Evolutionary conservation across 495 filamentous ascomycete genomes (phyloP).

Genomic region (Podospora tetraspora): DNA sequence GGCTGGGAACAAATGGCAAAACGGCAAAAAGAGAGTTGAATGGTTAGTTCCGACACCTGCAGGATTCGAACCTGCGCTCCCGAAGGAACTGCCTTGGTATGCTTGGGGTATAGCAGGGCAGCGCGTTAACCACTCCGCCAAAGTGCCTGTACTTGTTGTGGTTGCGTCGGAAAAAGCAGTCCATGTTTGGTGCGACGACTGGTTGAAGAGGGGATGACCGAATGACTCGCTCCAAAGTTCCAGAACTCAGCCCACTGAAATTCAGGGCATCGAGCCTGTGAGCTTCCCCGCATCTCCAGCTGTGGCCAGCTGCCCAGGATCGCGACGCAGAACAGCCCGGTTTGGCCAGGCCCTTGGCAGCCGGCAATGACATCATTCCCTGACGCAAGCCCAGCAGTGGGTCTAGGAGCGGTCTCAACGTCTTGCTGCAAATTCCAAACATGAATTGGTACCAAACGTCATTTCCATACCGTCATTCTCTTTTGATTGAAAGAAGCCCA

Average conservation of each 20-base stretch:
- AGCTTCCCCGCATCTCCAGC: neutral
- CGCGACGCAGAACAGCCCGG: neutral
- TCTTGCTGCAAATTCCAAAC: neutral
- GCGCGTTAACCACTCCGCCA: neutral
- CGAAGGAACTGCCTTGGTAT: neutral
- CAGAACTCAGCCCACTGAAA: neutral
- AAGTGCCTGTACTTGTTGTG: neutral
- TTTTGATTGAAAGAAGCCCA: neutral
- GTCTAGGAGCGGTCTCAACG: no score
- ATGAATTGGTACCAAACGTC: neutral
- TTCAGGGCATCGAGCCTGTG: neutral
- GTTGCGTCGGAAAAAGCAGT: neutral
- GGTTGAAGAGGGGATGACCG: neutral
- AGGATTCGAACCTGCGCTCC: neutral
- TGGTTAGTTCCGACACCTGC: neutral
- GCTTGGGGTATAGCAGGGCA: neutral
- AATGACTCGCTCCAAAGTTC: neutral
- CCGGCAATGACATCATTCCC: conserved; percentile 2
- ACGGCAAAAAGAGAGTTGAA: neutral
- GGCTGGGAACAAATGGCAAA: neutral
- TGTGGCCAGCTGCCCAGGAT: neutral
- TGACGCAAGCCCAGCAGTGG: neutral
- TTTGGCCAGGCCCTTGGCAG: neutral
- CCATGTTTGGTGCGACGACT: neutral
- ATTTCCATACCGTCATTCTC: neutral